A percentile compares a stretch with the other conserved stretches of the same genome.
These are phyloP conservation scores for Rubia peregrina DNA, from an alignment of 305 asterid genomes.

Conservation along the genomic window DNA sequence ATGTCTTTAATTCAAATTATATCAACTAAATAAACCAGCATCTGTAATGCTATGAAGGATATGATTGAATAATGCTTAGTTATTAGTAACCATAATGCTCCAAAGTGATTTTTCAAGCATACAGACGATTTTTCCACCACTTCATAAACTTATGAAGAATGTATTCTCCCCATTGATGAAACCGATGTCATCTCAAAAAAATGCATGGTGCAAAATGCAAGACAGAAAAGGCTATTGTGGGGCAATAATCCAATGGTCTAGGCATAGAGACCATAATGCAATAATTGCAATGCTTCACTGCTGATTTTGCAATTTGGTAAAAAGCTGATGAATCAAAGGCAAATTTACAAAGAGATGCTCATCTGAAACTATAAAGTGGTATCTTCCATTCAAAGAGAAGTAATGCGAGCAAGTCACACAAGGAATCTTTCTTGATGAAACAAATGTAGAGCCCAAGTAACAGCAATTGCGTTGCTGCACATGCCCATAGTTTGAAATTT, in stretches of 20 bases:
- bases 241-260: neutral
- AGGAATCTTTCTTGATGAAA: slow-evolving; percentile 26
- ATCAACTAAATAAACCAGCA: no score
- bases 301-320: slow-evolving; percentile 1
- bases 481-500: slow-evolving; percentile 24
- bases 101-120: no score
- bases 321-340: neutral
- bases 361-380: neutral
- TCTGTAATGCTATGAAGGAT: no score
- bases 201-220: slow-evolving; percentile 8
- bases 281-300: slow-evolving; percentile 10
- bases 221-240: slow-evolving; percentile 5
- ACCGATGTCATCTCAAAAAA: neutral
- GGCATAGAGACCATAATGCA: neutral
- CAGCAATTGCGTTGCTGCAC: slow-evolving; percentile 14
- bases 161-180: no score
- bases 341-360: neutral
- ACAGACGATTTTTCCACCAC: neutral
- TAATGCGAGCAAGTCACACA: slow-evolving; percentile 21
- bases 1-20: no score
- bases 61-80: no score
- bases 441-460: slow-evolving; percentile 43
- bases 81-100: no score
- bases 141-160: neutral
- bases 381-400: slow-evolving; percentile 31